Evolutionary conservation across 106 monocot species (phyloP).

Genomic region (Narthecium ossifragum): DNA sequence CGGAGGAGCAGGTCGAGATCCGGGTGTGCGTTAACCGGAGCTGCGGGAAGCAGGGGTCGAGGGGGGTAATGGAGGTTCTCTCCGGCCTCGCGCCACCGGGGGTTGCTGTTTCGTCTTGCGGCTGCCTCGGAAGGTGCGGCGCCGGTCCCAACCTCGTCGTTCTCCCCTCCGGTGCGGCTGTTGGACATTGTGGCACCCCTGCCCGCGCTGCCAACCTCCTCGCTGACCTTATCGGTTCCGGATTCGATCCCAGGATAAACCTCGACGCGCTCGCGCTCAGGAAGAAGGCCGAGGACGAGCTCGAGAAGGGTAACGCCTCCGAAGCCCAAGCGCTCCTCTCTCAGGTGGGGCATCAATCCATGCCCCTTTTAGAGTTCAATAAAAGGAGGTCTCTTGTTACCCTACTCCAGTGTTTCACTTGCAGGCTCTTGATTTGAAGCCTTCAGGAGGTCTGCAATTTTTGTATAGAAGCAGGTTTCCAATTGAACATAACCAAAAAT

Average conservation of each 20-base stretch:
- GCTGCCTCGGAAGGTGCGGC: slow-evolving; percentile 67
- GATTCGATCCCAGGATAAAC: slow-evolving; percentile 25
- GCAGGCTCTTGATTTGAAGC: slow-evolving; percentile 51
- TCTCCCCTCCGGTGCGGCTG: slow-evolving; percentile 34
- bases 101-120: slow-evolving; percentile 51
- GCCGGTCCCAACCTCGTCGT: slow-evolving; percentile 63
- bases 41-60: slow-evolving; percentile 49
- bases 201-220: slow-evolving; percentile 47
- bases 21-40: slow-evolving; percentile 67
- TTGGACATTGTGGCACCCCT: slow-evolving; percentile 56
- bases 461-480: slow-evolving; percentile 60
- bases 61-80: slow-evolving; percentile 40
- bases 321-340: slow-evolving; percentile 40
- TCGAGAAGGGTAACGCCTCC: slow-evolving; percentile 33
- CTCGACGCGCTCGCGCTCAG: slow-evolving; percentile 36
- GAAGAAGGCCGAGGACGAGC: slow-evolving; percentile 40
- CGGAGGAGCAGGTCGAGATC: slow-evolving; percentile 32
- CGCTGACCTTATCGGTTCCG: slow-evolving; percentile 21
- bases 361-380: background rate
- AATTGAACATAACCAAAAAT: no score
- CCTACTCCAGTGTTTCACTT: slow-evolving; percentile 13
- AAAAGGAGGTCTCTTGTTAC: background rate
- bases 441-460: slow-evolving; percentile 62
- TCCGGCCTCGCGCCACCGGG: slow-evolving; percentile 46
- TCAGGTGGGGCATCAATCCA: slow-evolving; percentile 18